Evolutionary conservation across 2,329 filamentous ascomycete species (phyloP).

Genomic region (Talaromyces atroroseus): DNA sequence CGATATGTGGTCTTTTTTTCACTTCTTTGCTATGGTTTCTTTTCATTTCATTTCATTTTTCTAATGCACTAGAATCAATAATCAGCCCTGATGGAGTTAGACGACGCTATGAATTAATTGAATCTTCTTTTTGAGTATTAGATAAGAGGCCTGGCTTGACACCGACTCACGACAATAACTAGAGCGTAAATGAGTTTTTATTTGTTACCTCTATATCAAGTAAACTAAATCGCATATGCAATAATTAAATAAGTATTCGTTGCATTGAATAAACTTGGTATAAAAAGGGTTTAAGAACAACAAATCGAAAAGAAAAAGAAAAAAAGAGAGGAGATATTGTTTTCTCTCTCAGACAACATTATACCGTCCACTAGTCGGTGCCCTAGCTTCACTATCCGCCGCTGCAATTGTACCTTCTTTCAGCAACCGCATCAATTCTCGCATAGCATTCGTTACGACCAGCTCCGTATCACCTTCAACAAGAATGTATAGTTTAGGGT

Average conservation of each 20-base stretch:
- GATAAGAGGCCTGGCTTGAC: not conserved
- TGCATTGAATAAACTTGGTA: not conserved
- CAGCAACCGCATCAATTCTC: constrained; percentile 78
- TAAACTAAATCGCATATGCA: not conserved
- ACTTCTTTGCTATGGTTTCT: not conserved
- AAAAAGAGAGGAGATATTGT: not conserved
- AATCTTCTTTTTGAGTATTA: not conserved
- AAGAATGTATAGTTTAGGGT: constrained; percentile 95
- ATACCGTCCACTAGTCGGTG: constrained; percentile 75
- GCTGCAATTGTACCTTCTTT: constrained; percentile 88
- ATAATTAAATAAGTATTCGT: not conserved
- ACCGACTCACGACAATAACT: not conserved
- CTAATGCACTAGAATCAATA: not conserved
- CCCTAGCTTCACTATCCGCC: constrained; percentile 76
- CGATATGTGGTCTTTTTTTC: not conserved
- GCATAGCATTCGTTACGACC: constrained; percentile 83
- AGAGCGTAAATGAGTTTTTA: not conserved
- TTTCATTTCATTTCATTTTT: too few relatives aligned
- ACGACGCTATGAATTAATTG: not conserved
- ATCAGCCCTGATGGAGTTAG: not conserved
- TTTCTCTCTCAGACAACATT: constrained; percentile 60
- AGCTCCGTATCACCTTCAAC: constrained; percentile 96
- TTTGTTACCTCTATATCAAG: not conserved
- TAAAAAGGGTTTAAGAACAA: not conserved
- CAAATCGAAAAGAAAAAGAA: not conserved